Evolutionary conservation across 2,329 filamentous ascomycete genomes (phyloP), one percentile per base, ranked within the genome.

Genomic region (Hypoxylon sp.): DNA sequence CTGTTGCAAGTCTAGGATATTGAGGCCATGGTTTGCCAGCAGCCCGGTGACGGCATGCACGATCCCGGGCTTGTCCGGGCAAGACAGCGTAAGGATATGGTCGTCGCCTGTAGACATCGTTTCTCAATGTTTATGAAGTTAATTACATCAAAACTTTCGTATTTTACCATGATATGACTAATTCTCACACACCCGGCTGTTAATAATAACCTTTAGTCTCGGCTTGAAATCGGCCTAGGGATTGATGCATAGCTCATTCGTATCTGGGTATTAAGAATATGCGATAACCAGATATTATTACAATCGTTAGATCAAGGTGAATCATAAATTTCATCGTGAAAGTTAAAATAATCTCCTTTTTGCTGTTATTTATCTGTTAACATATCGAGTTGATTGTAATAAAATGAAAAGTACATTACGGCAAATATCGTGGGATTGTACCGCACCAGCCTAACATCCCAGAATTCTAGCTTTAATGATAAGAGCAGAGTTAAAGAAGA

Each of bases 1-100:
- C 79, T 95, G 92, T 79, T 93, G 91, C 68, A 93, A 86, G 79
- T 95, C 91, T 68, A 94, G 82, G 75, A 95, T 92, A 79, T 93
- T 95, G 79, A 94, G 85, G 72, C 87, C 85, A 77, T 91, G 86
- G 65, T 85, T 79, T 48, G 91, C 90, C 67, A 95, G 86, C 71
- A 94, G 84, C 65, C 89, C 91, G 6, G 92, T 94, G 69, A 95
- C 91, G 58, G 91, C 90, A 78, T 94, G 91, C 66, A 95, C 90
- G 75, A 95, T 94, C 76, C 92, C 92, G 24, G 91, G 86, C 80
- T 91, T 90, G 81, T 95, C 92, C 55, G 92, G 91, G 80, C 92
- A 94, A 56, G 91, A 93, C 66, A 95, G 84, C 26, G 91, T 94
- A 71, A 95, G 87, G 75, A 92, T 89, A 79, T 91, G 87, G 75